Evolutionary conservation across 2,329 filamentous ascomycete genomes (phyloP).

Genomic region (Curvularia lunata): DNA sequence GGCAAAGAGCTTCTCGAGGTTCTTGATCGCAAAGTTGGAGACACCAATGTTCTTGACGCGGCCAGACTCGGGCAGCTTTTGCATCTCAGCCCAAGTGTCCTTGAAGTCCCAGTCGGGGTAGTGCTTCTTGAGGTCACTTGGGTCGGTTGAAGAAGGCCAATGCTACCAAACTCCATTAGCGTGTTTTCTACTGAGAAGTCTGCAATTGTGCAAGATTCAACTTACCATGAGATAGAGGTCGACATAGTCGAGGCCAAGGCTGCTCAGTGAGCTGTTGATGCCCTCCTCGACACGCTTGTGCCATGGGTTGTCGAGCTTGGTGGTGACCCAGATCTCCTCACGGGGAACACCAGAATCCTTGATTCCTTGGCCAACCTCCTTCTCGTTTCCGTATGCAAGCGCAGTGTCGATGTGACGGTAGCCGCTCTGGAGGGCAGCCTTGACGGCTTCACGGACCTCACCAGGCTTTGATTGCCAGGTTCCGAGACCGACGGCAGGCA

Average conservation of each 20-base stretch:
- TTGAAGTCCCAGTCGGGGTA: conserved; percentile 80
- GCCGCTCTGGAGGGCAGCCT: conserved; percentile 69
- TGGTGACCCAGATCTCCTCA: conserved; percentile 75
- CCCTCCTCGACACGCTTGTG: conserved; percentile 67
- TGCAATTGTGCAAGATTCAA: not conserved
- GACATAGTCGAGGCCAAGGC: conserved; percentile 69
- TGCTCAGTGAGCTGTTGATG: conserved; percentile 65
- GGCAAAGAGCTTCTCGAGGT: conserved; percentile 75
- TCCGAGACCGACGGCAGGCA: conserved; percentile 76
- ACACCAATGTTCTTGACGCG: conserved; percentile 83
- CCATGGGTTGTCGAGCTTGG: conserved; percentile 83
- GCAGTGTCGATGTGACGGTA: conserved; percentile 82
- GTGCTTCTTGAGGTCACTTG: conserved; percentile 69
- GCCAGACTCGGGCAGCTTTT: conserved; percentile 70
- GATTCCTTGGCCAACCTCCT: conserved; percentile 74
- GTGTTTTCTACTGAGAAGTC: not conserved
- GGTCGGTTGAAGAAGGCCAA: conserved; percentile 71
- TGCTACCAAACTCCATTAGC: conserved; percentile 34
- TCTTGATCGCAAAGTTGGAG: conserved; percentile 83
- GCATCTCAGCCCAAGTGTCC: conserved; percentile 77
- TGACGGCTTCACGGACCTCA: conserved; percentile 73
- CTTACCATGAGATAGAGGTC: conserved; percentile 69
- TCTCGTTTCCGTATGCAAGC: conserved; percentile 78
- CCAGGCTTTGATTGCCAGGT: conserved; percentile 78
- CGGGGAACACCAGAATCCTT: conserved; percentile 69